phyloP scores from a whole-genome alignment of 345 rosid species.

The Populus tremula region DNA sequence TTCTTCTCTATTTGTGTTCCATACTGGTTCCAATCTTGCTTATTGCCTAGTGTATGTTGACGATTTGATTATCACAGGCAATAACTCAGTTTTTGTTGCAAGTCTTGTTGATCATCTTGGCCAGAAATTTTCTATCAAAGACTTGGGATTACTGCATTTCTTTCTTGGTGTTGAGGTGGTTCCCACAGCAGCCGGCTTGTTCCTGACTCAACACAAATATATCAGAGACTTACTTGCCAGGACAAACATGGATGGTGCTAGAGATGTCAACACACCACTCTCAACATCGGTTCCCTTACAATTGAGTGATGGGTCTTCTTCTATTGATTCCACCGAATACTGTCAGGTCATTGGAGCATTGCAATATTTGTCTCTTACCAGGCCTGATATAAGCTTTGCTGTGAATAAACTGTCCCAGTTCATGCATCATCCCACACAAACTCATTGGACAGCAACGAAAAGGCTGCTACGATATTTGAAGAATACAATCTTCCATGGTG shows the following conservation, averaged over 20 bases:
- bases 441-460: not conserved
- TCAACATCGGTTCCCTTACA: no score
- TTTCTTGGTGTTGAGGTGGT: not conserved
- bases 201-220: no score
- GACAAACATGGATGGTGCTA: not conserved
- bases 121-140: no score
- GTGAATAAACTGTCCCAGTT: not conserved
- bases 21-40: no score
- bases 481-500: not conserved
- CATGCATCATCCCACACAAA: not conserved
- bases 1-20: no score
- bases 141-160: no score
- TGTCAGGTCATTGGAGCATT: not conserved
- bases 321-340: no score
- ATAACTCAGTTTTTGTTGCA: no score
- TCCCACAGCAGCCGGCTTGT: not conserved
- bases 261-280: not conserved
- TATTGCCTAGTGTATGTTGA: no score
- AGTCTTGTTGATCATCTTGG: no score
- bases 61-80: no score
- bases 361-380: not conserved
- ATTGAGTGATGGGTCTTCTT: not conserved
- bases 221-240: rapidly evolving
- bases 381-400: not conserved
- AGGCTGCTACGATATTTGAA: not conserved